Conservation (phyloP, 768 basidiomycete genomes). For the Naganishia onofrii region DNA sequence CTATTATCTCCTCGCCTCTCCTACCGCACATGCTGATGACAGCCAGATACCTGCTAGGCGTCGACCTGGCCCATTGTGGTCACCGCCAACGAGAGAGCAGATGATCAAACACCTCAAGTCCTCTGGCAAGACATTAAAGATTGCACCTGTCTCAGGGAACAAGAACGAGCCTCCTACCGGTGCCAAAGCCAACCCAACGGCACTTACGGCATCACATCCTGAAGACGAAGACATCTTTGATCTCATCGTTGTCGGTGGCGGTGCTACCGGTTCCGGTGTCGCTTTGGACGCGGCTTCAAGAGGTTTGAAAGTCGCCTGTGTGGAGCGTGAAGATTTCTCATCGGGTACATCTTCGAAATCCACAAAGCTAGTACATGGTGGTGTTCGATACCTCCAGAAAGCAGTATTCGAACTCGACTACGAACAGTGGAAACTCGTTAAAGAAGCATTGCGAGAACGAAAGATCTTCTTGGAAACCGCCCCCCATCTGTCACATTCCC, state of each 20-base stretch:
- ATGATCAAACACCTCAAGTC: slow-evolving; percentile 50
- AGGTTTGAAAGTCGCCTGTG: slow-evolving; percentile 86
- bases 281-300: slow-evolving; percentile 90
- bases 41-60: slow-evolving; percentile 44
- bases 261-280: slow-evolving; percentile 94
- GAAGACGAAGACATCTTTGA: slow-evolving; percentile 65
- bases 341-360: slow-evolving; percentile 96
- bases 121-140: slow-evolving; percentile 37
- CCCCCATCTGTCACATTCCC: slow-evolving; percentile 84
- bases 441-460: slow-evolving; percentile 90
- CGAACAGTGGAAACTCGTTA: slow-evolving; percentile 71
- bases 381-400: slow-evolving; percentile 95
- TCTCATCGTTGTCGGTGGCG: slow-evolving; percentile 82
- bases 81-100: slow-evolving; percentile 52
- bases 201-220: slow-evolving; percentile 33
- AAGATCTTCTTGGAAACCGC: slow-evolving; percentile 92
- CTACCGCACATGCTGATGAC: slow-evolving; percentile 18
- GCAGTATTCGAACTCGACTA: slow-evolving; percentile 93
- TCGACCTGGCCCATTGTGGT: slow-evolving; percentile 53
- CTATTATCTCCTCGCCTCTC: slow-evolving; percentile 32
- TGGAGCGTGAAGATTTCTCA: slow-evolving; percentile 88
- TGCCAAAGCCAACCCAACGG: slow-evolving; percentile 27
- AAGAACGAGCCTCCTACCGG: slow-evolving; percentile 15
- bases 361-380: slow-evolving; percentile 96
- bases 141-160: slow-evolving; percentile 7